These are phyloP conservation scores for Kwoniella sp. DNA, from an alignment of 768 basidiomycete genomes.

Conservation along the genomic window DNA sequence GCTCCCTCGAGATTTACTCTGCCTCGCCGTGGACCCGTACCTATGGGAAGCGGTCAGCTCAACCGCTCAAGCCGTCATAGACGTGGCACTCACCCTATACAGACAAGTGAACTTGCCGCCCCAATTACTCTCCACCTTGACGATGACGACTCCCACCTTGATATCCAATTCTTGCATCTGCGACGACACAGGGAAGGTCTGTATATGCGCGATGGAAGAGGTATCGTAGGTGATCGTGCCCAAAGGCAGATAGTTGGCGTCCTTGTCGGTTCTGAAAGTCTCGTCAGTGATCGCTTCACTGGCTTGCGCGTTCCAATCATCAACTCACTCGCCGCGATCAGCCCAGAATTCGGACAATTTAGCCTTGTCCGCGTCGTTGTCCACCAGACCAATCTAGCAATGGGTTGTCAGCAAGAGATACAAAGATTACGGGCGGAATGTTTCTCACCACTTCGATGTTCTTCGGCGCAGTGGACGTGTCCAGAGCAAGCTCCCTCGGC, in stretches of 20 bases:
- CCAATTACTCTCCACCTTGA: constrained; percentile 81
- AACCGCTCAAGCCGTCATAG: not conserved
- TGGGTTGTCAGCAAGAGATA: not conserved
- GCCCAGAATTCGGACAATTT: constrained; percentile 58
- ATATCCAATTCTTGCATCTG: constrained; percentile 67
- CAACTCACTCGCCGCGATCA: constrained; percentile 13
- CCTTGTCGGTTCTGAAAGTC: constrained; percentile 2
- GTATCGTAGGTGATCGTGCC: constrained; percentile 66
- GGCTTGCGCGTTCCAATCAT: not conserved
- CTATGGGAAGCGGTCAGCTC: not conserved
- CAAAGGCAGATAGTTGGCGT: constrained; percentile 56
- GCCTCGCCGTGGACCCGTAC: constrained; percentile 4
- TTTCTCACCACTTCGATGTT: constrained; percentile 67
- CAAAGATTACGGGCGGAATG: not conserved
- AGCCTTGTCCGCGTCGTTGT: constrained; percentile 66
- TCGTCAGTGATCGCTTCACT: not conserved
- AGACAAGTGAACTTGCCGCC: constrained; percentile 83
- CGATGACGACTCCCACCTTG: constrained; percentile 78
- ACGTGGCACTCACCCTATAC: constrained; percentile 52
- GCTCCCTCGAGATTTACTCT: no score
- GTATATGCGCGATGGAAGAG: constrained; percentile 59
- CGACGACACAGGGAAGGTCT: constrained; percentile 71
- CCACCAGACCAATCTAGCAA: constrained; percentile 55
- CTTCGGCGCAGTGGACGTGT: constrained; percentile 73
- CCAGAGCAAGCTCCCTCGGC: constrained; percentile 71